Conservation (phyloP, 2,329 filamentous ascomycete species). For the Pseudogymnoascus sp. region DNA sequence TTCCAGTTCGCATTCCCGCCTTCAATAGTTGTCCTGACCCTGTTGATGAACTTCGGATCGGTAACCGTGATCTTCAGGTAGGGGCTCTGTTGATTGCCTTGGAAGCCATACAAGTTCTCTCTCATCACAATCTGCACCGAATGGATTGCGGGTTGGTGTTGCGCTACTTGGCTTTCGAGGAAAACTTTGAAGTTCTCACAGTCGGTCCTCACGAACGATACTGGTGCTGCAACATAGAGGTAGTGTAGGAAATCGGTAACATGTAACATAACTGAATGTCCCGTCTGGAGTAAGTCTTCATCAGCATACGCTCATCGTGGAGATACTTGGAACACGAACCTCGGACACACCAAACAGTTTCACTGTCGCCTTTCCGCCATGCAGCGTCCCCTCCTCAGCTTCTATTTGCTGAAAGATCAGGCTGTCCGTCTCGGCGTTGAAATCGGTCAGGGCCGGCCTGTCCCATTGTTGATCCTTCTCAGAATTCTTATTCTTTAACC, state of each 20-base stretch:
- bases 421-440: constrained; percentile 54
- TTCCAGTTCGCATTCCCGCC: constrained; percentile 77
- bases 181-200: constrained; percentile 70
- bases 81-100: constrained; percentile 83
- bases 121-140: constrained; percentile 74
- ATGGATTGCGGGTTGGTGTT: constrained; percentile 64
- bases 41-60: constrained; percentile 76
- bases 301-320: background rate
- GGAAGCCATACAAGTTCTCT: constrained; percentile 89
- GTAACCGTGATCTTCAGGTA: constrained; percentile 91
- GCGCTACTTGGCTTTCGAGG: constrained; percentile 69
- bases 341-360: constrained; percentile 92
- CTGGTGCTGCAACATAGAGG: constrained; percentile 81
- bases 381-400: constrained; percentile 75
- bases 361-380: constrained; percentile 65
- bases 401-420: constrained; percentile 96
- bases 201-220: constrained; percentile 70
- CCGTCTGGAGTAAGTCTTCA: constrained; percentile 36
- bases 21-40: constrained; percentile 68
- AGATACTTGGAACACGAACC: constrained; percentile 33
- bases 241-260: constrained; percentile 96
- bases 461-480: constrained; percentile 95
- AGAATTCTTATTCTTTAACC: constrained; percentile 74
- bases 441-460: constrained; percentile 50
- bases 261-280: constrained; percentile 88